phyloP scores from a whole-genome alignment of 331 rosid species.

The Pyrus hybrid region DNA sequence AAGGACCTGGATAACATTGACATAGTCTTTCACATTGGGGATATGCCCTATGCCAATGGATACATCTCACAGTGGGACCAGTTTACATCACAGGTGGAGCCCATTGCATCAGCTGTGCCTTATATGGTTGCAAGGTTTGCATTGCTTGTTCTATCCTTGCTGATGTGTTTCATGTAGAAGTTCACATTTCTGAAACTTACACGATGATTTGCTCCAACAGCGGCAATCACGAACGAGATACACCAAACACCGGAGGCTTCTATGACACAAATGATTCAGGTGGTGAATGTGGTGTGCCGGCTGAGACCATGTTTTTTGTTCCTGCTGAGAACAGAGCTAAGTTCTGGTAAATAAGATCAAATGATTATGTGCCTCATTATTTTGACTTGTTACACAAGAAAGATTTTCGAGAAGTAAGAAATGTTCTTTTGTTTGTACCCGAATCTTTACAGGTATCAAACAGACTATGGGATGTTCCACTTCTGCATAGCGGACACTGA shows the following conservation, averaged over 20 bases:
- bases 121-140: conserved; percentile 31
- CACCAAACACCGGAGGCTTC: conserved; percentile 19
- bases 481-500: conserved; percentile 22
- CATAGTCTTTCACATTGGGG: conserved; percentile 31
- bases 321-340: conserved; percentile 31
- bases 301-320: conserved; percentile 22
- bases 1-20: conserved; percentile 8
- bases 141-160: not conserved
- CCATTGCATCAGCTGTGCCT: conserved; percentile 18
- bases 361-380: not conserved
- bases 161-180: not conserved
- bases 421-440: not conserved
- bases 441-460: conserved; percentile 4
- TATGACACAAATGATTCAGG: conserved; percentile 14
- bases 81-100: conserved; percentile 27
- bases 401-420: not conserved
- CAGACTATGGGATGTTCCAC: conserved; percentile 20
- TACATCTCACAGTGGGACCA: conserved; percentile 31
- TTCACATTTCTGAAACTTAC: not conserved
- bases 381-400: not conserved
- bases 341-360: conserved; percentile 15
- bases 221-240: conserved; percentile 21
- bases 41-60: conserved; percentile 26
- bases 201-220: not conserved
- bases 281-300: conserved; percentile 30